These are phyloP conservation scores for Amphirosellinia nigrospora DNA, from an alignment of 495 filamentous ascomycete species.

Conservation along the genomic window DNA sequence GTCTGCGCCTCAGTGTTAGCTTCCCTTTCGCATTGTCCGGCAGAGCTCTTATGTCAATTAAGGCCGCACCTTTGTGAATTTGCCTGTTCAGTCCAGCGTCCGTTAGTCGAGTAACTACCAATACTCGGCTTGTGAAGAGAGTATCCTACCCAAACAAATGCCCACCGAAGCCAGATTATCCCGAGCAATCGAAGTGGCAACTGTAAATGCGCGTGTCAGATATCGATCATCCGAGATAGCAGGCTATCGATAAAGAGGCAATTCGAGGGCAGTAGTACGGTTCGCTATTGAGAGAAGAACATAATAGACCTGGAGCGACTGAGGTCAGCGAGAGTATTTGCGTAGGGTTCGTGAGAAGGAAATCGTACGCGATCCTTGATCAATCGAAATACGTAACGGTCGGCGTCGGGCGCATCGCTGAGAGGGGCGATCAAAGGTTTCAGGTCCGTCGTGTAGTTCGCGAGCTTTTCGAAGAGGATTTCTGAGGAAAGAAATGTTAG, in stretches of 20 bases:
- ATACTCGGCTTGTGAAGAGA: neutral
- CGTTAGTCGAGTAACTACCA: neutral
- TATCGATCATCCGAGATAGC: neutral
- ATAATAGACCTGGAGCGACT: conserved; percentile 70
- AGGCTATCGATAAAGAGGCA: neutral
- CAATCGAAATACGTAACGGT: conserved; percentile 86
- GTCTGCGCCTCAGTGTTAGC: conserved; percentile 18
- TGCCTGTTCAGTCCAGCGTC: conserved; percentile 51
- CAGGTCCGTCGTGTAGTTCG: conserved; percentile 66
- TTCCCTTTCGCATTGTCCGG: neutral
- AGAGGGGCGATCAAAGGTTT: conserved; percentile 26
- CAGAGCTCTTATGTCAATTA: neutral
- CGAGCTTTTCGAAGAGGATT: conserved; percentile 81
- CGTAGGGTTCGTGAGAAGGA: neutral
- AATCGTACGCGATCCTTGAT: conserved; percentile 63
- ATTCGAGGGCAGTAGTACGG: conserved; percentile 21
- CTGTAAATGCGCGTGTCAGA: conserved; percentile 10
- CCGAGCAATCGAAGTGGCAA: conserved; percentile 83
- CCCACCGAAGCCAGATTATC: conserved; percentile 83
- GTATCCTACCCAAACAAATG: conserved; percentile 68
- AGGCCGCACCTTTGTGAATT: conserved; percentile 81
- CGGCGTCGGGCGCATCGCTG: conserved; percentile 59
- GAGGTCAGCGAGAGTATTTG: conserved; percentile 4
- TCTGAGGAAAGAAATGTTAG: conserved; percentile 24
- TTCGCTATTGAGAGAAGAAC: conserved; percentile 86